Evolutionary conservation across 768 basidiomycete species (phyloP), one percentile per base, ranked within the genome.

Genomic region (Hypholoma sublateritium): DNA sequence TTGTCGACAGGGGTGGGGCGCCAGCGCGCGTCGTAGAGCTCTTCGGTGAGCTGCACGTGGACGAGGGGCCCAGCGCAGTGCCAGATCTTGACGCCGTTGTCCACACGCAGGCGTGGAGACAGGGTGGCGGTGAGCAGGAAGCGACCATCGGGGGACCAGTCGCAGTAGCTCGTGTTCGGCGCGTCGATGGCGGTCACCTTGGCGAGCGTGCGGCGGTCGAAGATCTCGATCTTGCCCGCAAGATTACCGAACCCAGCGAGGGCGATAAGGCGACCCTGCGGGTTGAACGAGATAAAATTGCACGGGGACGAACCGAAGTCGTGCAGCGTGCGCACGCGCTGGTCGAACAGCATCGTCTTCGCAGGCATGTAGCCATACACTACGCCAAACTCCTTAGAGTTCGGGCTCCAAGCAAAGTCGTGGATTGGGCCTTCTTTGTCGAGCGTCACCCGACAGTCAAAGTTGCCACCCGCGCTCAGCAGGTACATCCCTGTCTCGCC

Each of bases 281-380:
- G 92, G 71, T 96, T 97, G 82, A 96, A 98, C 17, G 88, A 83
- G 55, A 98, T 84, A 73, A 90, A 95, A 74, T 99, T 99, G 72
- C 86, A 86, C 41, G 95, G 95, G 11, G 88, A 83, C 5, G 88
- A 77, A 44, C 95, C 96, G 63, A 98, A 98, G 61, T 98, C 95
- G 69, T 95, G 88, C 36, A 96, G 75, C 2, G 87, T 80, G 53
- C 90, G 88, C 50, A 93, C 92, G 50, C 95, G 89, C 60, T 91
- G 85, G 70, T 98, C 95, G 66, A 98, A 97, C 11, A 98, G 71
- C 80, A 90, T 87, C 0, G 88, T 85, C 71, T 96, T 95, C 4
- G 97, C 93, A 4, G 96, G 97, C 93, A 98, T 98, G 68, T 84
- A 99, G 66, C 97, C 96, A 68, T 98, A 98, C 24, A 94, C 89